Percentiles rank a stretch among this genome's conserved stretches.
These are phyloP conservation scores for Coemansia sp. DNA, from an alignment of 192 early-diverging fungal species.

Conservation along the genomic window DNA sequence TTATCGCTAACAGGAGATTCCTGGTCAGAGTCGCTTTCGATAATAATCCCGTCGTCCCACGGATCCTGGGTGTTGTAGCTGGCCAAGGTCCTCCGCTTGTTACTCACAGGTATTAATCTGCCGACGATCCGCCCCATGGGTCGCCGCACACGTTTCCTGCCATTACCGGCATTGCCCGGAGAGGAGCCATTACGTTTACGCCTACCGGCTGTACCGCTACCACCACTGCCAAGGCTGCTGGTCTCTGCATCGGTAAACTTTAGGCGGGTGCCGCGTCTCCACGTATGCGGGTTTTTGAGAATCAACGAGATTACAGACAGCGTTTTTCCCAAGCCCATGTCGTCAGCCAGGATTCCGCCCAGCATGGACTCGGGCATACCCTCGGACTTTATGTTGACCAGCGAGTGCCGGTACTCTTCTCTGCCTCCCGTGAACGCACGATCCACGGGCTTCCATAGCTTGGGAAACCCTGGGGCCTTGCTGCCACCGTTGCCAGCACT, in stretches of 20 bases:
- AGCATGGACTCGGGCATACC: conserved; percentile 25
- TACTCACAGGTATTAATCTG: too few species aligned
- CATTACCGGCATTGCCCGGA: not conserved
- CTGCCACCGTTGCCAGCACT: too few species aligned
- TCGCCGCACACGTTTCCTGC: not conserved
- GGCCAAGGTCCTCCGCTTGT: too few species aligned
- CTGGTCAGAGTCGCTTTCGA: not conserved
- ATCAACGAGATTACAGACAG: conserved; percentile 35
- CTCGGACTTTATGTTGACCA: conserved; percentile 28
- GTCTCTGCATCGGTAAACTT: conserved; percentile 32
- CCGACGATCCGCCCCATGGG: conserved; percentile 6
- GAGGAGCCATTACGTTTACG: too few species aligned
- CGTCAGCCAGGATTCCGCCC: conserved; percentile 46
- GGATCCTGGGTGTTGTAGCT: not conserved
- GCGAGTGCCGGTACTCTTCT: conserved; percentile 21
- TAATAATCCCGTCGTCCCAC: not conserved
- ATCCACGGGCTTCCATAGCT: conserved; percentile 24
- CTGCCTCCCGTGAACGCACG: not conserved
- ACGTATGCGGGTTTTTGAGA: conserved; percentile 8
- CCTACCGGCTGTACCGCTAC: not conserved
- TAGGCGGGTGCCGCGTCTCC: conserved; percentile 19
- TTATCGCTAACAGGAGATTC: too few species aligned
- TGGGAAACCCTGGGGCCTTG: conserved; percentile 15
- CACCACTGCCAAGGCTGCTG: not conserved
- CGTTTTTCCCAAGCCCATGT: conserved; percentile 52